These are phyloP conservation scores for Aspergillus olivimuriae DNA, from an alignment of 495 filamentous ascomycete species.

Conservation along the genomic window DNA sequence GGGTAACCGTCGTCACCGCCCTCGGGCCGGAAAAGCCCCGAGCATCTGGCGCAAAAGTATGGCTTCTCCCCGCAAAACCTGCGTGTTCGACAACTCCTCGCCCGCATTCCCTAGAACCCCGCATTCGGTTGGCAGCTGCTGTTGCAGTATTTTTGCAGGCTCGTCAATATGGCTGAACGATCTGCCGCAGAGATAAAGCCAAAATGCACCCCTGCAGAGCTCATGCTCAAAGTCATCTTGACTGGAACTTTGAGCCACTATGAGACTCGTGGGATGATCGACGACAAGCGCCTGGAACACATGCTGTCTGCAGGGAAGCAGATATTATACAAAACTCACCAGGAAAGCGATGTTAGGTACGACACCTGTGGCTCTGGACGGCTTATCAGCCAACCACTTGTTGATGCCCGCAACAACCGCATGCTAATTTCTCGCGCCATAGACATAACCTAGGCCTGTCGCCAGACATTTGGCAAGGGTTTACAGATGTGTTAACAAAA, in stretches of 20 bases:
- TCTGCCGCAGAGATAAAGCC: slow-evolving; percentile 32
- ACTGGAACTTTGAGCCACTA: slow-evolving; percentile 45
- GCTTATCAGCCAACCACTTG: too few relatives aligned
- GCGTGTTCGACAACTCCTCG: neutral
- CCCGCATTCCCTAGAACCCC: neutral
- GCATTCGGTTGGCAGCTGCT: slow-evolving; percentile 3
- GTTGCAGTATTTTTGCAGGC: slow-evolving; percentile 1
- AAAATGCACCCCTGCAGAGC: slow-evolving; percentile 41
- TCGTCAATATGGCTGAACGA: slow-evolving; percentile 25
- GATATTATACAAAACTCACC: slow-evolving; percentile 45
- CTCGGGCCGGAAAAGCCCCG: slow-evolving; percentile 21
- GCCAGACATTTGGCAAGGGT: slow-evolving; percentile 64
- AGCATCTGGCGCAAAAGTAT: slow-evolving; percentile 3
- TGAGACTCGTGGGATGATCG: slow-evolving; percentile 45
- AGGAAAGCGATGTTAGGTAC: slow-evolving; percentile 45
- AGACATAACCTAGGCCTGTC: slow-evolving; percentile 47
- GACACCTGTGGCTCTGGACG: too few relatives aligned
- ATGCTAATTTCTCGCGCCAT: slow-evolving; percentile 1
- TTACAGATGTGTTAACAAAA: slow-evolving; percentile 51
- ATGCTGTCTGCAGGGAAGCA: slow-evolving; percentile 46
- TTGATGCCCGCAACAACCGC: too few relatives aligned
- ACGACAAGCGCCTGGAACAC: slow-evolving; percentile 44
- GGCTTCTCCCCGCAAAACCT: slow-evolving; percentile 8
- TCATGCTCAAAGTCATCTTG: slow-evolving; percentile 44
- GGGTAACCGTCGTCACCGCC: neutral